Evolutionary conservation across 352 stramenopile species (phyloP).

Genomic region (Pythium brachiatum): DNA sequence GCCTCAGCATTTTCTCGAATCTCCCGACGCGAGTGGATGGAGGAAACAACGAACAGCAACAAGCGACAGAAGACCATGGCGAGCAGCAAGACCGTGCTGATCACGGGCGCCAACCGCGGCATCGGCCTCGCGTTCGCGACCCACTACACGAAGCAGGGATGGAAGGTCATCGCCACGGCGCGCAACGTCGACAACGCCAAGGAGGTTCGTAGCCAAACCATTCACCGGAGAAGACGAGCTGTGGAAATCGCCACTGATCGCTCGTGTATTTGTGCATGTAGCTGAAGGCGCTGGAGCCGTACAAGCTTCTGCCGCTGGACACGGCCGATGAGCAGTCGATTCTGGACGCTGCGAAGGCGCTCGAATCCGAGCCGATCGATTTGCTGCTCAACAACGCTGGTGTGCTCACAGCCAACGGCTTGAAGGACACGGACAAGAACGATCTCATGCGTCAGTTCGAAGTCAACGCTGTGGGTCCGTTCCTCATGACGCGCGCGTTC

Average conservation of each 20-base stretch:
- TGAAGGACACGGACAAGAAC: slow-evolving; percentile 46
- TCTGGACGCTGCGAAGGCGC: slow-evolving; percentile 30
- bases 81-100: slow-evolving; percentile 45
- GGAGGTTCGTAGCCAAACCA: too few relatives aligned
- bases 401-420: slow-evolving; percentile 27
- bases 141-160: slow-evolving; percentile 43
- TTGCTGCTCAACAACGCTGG: slow-evolving; percentile 80
- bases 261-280: slow-evolving; percentile 4
- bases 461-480: too few relatives aligned
- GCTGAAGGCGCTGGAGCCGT: slow-evolving; percentile 37
- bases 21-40: background rate
- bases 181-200: slow-evolving; percentile 37
- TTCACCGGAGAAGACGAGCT: too few relatives aligned
- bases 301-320: slow-evolving; percentile 55
- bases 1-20: background rate
- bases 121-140: slow-evolving; percentile 48
- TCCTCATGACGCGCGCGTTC: slow-evolving; percentile 56
- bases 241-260: background rate
- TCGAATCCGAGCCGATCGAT: slow-evolving; percentile 44
- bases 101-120: slow-evolving; percentile 57
- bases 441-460: slow-evolving; percentile 68
- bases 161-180: slow-evolving; percentile 51
- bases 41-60: background rate
- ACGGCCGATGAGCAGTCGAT: slow-evolving; percentile 56
- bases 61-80: background rate